Evolutionary conservation across 2,329 filamentous ascomycete species (phyloP), one percentile per base, ranked within the genome.

Genomic region (Penicillium polonicum): DNA sequence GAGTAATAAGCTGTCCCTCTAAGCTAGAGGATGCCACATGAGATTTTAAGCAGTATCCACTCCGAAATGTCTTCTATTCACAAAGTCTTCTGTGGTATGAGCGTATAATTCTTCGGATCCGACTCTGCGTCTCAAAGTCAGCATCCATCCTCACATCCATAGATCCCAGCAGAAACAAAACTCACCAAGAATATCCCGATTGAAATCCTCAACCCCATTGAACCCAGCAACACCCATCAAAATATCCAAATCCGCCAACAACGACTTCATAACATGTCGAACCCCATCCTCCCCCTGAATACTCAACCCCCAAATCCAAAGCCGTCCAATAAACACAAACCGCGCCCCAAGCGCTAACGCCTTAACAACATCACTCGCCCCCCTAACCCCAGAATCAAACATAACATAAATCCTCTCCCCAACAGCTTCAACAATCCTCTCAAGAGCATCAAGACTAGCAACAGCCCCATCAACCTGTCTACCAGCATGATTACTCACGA

Each of bases 401-500:
- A 85, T 85, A 60, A 87, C 78, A 64, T 83, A 79, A 4, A 71
- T 76, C 52, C 78, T 74, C 60, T 80, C 76, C 0, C 80, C 80
- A 15, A 84, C 79, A 15, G 80, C 80, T 72, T 71, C 74, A 2
- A 79, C 80, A 56, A 87, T 86, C 57, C 80, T 81, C 73, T 86
- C 83, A 61, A 87, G 65, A 2, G 83, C 83, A 68, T 87, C 85
- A 50, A 87, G 69, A 65, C 80, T 84, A 13, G 80, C 84, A 55
- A 84, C 76, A 3, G 84, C 83, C 0, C 84, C 84, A 63, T 87
- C 85, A 2, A 87, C 82, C 70, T 87, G 84, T 21, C 88, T 73
- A 0, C 88, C 88, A 1, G 88, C 88, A 69, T 91, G 88, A 64
- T 91, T 91, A 15, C 81, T 84, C 2, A 91, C 77, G 1, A 91